Evolutionary conservation across 495 filamentous ascomycete species (phyloP), one percentile per base, ranked within the genome.

Genomic region (Tuber melanosporum): DNA sequence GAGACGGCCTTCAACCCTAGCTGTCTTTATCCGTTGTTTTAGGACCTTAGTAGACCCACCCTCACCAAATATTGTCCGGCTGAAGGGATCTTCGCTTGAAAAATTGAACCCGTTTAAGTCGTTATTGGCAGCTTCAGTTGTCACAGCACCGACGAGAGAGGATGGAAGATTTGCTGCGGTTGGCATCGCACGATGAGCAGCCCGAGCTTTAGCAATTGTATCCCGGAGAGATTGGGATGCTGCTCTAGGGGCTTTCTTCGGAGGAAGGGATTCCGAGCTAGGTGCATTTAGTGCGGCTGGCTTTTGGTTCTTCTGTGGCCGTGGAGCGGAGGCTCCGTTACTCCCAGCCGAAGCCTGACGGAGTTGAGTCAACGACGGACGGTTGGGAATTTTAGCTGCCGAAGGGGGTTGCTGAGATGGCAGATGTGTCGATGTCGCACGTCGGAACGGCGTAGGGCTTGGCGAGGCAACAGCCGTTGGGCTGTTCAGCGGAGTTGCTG

Each of bases 201-300:
- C 95, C 83, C 95, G 97, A 12, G 95, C 95, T 83, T 93, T 95
- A 69, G 94, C 94, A 81, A 99, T 98, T 75, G 92, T 93, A 71
- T 98, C 94, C 26, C 95, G 89, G 70, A 99, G 84, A 3, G 94
- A 91, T 49, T 88, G 88, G 3, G 95, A 98, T 1, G 94, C 77
- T 72, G 71, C 73, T 76, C 79, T 79, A n/a, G 73, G 73, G 17
- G 74, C 73, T 52, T 77, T 92, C 80, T 92, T 94, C 15, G 89
- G 75, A 43, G 77, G 71, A 57, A 82, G 79, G 9, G 79, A 76
- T 70, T 85, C 49, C 69, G 85, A 66, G 47, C 79, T 75, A 62
- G 52, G 52, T 32, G 52, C 52, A 62, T 32, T 32, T 26, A 10
- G 52, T 62, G 52, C 12, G 1, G n/a, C 52, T 32, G 52, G 52